Percentiles rank a stretch among this genome's conserved stretches.
These are phyloP conservation scores for Sphagnurus paluster DNA, from an alignment of 1,284 basidiomycete species.

Conservation along the genomic window DNA sequence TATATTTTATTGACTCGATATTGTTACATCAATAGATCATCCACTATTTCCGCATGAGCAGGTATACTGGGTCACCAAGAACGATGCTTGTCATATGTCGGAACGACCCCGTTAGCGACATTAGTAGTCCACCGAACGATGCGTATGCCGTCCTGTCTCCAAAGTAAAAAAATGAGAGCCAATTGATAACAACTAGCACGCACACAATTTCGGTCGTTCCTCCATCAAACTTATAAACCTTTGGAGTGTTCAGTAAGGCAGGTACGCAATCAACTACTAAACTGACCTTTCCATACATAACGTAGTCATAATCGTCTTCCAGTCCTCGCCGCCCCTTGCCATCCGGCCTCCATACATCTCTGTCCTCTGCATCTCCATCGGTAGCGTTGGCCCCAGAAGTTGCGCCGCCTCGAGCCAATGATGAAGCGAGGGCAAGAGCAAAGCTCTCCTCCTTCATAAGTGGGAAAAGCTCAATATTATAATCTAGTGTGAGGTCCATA, in stretches of 20 bases:
- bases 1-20: conserved; percentile 1
- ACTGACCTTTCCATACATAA: conserved; percentile 95
- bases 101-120: conserved; percentile 93
- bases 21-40: not conserved
- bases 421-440: conserved; percentile 85
- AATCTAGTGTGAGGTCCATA: conserved; percentile 90
- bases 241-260: conserved; percentile 14
- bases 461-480: conserved; percentile 87
- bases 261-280: conserved; percentile 1
- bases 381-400: conserved; percentile 40
- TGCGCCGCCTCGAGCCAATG: conserved; percentile 66
- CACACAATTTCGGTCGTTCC: conserved; percentile 82
- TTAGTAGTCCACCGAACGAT: conserved; percentile 94
- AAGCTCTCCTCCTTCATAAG: conserved; percentile 73
- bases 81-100: conserved; percentile 93
- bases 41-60: conserved; percentile 78
- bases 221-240: conserved; percentile 98
- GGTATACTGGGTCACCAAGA: conserved; percentile 90
- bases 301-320: conserved; percentile 97
- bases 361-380: conserved; percentile 66
- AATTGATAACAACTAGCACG: conserved; percentile 27
- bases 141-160: conserved; percentile 83
- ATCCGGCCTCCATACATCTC: conserved; percentile 86
- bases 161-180: conserved; percentile 10
- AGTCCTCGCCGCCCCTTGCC: conserved; percentile 84